Evolutionary conservation across 352 stramenopile genomes (phyloP), one percentile per base, ranked within the genome.

Genomic region (Phytophthora podocarpi): DNA sequence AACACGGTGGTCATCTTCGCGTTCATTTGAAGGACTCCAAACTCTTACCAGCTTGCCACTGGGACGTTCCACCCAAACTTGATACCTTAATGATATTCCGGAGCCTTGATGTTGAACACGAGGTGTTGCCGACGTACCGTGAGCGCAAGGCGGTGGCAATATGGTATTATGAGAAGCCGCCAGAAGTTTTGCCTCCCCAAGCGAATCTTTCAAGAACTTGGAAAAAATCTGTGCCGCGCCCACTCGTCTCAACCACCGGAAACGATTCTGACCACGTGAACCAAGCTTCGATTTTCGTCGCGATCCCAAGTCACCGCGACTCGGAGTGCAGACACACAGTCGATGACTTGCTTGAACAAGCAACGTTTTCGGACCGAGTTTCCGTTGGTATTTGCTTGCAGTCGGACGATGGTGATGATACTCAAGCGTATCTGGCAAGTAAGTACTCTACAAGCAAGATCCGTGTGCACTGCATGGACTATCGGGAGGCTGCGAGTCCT

Each of bases 261-360:
- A 55, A 37, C 5, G 20, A 56, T 7, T 4, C 26, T 32, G 24
- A n/a, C 5, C 28, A 32, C 21, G 7, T n/a, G n/a, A 28, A 64
- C 2, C 16, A 53, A 40, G 37, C 50, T 39, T 83, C 72, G 5
- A 98, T 99, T 50, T 98, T 98, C 67, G 94, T 98, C 5, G 85
- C 90, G 1, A 96, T 99, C 41, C 89, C 95, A 27, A 96, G 87
- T 57, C 98, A 97, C 59, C 82, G 93, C 30, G 96, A 99, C 67
- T 80, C 84, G 10, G 93, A 98, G 72, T 94, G 80, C 21, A 78
- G 70, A 36, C 78, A 85, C 27, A 98, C 95, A 1, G 73, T 99
- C 8, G 64, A 84, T 53, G 76, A 94, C 59, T 66, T 93, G 23
- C 28, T 90, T 7, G 57, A 55, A 5, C 87, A 75, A 26, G 90